Percentiles rank a stretch among this genome's conserved stretches.
Evolutionary conservation across 2,329 filamentous ascomycete species (phyloP).

Genomic region (Penicillium aurantiogriseum): DNA sequence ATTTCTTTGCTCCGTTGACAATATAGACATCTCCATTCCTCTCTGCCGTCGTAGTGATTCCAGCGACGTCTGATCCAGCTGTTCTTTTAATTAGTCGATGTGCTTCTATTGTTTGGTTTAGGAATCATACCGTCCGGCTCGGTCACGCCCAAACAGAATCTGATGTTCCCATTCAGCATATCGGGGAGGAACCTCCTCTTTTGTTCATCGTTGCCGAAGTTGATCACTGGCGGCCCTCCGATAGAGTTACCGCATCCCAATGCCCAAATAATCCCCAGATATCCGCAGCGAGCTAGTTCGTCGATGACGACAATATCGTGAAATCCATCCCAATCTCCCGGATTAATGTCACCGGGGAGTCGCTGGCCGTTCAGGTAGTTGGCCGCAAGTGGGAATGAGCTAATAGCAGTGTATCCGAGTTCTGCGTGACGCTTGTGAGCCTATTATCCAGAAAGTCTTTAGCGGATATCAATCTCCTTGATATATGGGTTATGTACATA

Average conservation of each 20-base stretch:
- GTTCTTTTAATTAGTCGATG: no score
- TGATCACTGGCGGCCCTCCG: conserved; percentile 33
- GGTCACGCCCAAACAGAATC: conserved; percentile 62
- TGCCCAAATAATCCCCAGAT: conserved; percentile 33
- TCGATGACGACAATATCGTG: conserved; percentile 40
- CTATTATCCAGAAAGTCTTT: background rate
- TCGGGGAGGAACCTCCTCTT: conserved; percentile 54
- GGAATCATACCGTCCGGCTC: conserved; percentile 33
- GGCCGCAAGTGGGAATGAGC: conserved; percentile 18
- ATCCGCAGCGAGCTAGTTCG: conserved; percentile 38
- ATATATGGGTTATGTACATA: background rate
- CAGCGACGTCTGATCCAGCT: conserved; percentile 59
- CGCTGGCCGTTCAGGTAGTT: conserved; percentile 20
- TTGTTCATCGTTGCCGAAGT: conserved; percentile 32
- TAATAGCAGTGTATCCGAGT: conserved; percentile 23
- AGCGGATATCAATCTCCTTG: no score
- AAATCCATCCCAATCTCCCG: conserved; percentile 38
- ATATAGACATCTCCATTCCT: conserved; percentile 52
- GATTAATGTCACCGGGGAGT: conserved; percentile 30
- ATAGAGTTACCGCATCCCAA: conserved; percentile 35
- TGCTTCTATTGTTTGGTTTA: no score
- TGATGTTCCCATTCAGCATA: conserved; percentile 55
- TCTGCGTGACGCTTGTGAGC: conserved; percentile 20
- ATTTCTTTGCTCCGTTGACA: conserved; percentile 63
- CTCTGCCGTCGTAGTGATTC: conserved; percentile 56